These are phyloP conservation scores for Avicennia marina DNA, from an alignment of 257 asterid species.

Conservation along the genomic window DNA sequence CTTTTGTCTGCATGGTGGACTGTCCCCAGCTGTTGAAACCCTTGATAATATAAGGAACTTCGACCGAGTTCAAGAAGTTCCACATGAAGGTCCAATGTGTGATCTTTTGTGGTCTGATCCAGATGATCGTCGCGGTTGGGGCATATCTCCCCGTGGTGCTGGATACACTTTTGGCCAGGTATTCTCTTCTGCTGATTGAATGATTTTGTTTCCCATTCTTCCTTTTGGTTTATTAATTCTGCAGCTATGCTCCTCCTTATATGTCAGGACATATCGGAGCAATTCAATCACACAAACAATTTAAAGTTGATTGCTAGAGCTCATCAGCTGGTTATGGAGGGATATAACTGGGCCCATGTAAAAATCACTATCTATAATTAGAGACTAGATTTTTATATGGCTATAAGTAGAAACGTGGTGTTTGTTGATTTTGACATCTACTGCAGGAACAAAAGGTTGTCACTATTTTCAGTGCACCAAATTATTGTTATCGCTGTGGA, in stretches of 20 bases:
- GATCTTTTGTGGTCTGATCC: constrained; percentile 89
- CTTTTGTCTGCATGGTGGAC: constrained; percentile 78
- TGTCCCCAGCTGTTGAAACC: constrained; percentile 79
- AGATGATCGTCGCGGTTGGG: constrained; percentile 90
- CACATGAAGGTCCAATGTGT: constrained; percentile 90
- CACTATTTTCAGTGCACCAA: constrained; percentile 78
- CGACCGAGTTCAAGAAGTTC: constrained; percentile 85
- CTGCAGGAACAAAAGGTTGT: constrained; percentile 78
- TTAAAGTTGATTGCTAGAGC: constrained; percentile 85
- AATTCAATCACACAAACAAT: constrained; percentile 67
- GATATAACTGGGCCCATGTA: constrained; percentile 89
- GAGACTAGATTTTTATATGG: not conserved
- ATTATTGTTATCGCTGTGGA: constrained; percentile 83
- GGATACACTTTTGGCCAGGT: constrained; percentile 90
- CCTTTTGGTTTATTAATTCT: not conserved
- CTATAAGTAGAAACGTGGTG: constrained; percentile 4
- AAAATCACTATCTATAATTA: constrained; percentile 8
- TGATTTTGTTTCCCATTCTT: not conserved
- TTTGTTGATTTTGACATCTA: constrained; percentile 11
- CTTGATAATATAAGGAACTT: constrained; percentile 74
- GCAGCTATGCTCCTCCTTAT: not conserved
- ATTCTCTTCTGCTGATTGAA: constrained; percentile 3
- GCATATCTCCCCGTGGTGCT: constrained; percentile 89
- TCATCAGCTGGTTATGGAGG: constrained; percentile 91
- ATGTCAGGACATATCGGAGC: constrained; percentile 78